Percentiles rank a stretch among this genome's conserved stretches.
Conservation (phyloP, 2,329 filamentous ascomycete genomes). For the Dryadomyces quercivorus region DNA sequence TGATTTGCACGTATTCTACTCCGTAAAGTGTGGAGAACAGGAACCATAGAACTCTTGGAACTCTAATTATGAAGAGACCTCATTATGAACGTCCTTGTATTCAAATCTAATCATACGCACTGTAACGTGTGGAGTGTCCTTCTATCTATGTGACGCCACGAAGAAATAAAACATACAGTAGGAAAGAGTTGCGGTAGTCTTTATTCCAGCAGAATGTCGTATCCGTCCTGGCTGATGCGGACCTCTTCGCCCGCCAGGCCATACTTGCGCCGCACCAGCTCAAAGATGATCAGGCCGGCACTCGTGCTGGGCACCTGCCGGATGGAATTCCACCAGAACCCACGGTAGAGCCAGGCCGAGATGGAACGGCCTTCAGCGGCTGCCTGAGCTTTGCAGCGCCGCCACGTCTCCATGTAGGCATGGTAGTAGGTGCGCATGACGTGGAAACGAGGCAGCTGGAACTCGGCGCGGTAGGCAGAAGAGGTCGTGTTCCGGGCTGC, state of each 20-base stretch:
- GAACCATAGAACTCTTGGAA: too few species aligned
- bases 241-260: constrained; percentile 49
- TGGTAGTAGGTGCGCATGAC: constrained; percentile 56
- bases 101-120: too few species aligned
- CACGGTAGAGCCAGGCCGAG: constrained; percentile 53
- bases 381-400: constrained; percentile 47
- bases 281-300: constrained; percentile 67
- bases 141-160: neutral
- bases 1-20: too few species aligned
- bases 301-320: constrained; percentile 66
- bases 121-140: neutral
- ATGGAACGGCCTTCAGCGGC: constrained; percentile 41
- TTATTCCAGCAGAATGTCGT: constrained; percentile 50
- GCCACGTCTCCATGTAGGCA: constrained; percentile 57
- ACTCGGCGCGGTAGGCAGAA: constrained; percentile 7
- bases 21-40: too few species aligned
- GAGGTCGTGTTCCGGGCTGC: neutral
- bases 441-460: constrained; percentile 25
- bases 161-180: neutral
- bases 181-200: too few species aligned
- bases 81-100: too few species aligned
- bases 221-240: constrained; percentile 55
- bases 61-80: too few species aligned
- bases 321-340: constrained; percentile 61
- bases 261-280: constrained; percentile 62